These are phyloP conservation scores for Ceratocystis papillata DNA, from an alignment of 2,329 filamentous ascomycete genomes.

Conservation along the genomic window DNA sequence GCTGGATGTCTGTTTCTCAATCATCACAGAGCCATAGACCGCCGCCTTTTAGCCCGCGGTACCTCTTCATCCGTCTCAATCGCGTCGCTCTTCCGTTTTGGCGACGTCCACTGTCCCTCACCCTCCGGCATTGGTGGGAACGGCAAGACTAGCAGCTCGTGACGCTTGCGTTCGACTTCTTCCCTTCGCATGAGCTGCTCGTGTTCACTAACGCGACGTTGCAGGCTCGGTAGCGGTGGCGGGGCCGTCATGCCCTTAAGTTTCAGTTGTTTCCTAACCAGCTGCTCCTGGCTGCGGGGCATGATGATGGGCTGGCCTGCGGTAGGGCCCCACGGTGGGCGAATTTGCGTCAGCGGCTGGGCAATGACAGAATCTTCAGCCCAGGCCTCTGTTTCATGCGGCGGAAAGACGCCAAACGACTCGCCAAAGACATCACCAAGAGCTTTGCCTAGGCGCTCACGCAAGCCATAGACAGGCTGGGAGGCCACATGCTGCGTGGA, in stretches of 20 bases:
- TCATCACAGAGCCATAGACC: slow-evolving; percentile 11
- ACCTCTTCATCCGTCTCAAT: slow-evolving; percentile 6
- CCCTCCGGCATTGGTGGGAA: slow-evolving; percentile 36
- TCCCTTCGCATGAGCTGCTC: slow-evolving; percentile 11
- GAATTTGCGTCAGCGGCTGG: neutral
- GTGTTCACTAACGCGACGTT: slow-evolving; percentile 8
- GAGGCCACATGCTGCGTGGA: slow-evolving; percentile 12
- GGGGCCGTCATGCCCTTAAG: neutral
- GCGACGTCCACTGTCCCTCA: neutral
- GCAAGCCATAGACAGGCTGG: slow-evolving; percentile 34
- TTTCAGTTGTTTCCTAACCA: slow-evolving; percentile 10
- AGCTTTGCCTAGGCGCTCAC: slow-evolving; percentile 44
- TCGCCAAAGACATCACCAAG: slow-evolving; percentile 43
- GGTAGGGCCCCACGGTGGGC: slow-evolving; percentile 4
- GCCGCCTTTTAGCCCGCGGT: slow-evolving; percentile 9
- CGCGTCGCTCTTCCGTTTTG: neutral
- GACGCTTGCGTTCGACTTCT: slow-evolving; percentile 5
- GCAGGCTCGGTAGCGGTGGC: neutral
- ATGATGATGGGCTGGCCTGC: neutral
- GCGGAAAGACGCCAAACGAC: slow-evolving; percentile 35
- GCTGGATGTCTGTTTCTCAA: neutral
- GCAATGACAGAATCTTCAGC: slow-evolving; percentile 9
- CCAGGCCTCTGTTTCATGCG: slow-evolving; percentile 18
- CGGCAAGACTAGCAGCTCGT: slow-evolving; percentile 30
- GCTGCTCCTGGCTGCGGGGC: slow-evolving; percentile 9